Percentiles rank a stretch among this genome's conserved stretches.
Conservation (phyloP, 345 rosid genomes). For the Diplotaxis tenuifolia region DNA sequence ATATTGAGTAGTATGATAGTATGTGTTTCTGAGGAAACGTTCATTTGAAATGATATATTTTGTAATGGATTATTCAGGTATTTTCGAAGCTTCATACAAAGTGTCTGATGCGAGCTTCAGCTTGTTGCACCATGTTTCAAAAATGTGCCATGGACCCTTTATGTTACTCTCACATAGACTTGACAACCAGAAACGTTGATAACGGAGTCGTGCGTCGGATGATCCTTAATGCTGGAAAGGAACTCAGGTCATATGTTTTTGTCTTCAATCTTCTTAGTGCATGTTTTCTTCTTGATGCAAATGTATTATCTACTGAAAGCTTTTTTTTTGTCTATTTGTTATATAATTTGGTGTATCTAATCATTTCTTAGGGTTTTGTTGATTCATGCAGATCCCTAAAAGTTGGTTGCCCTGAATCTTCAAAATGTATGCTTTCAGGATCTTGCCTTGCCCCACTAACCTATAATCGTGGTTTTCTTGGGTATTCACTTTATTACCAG, state of each 20-base stretch:
- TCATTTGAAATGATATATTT: neutral
- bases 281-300: neutral
- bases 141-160: conserved; percentile 68
- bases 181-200: conserved; percentile 49
- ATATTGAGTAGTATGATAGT: too few species aligned
- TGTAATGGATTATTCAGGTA: conserved; percentile 38
- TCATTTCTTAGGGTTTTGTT: neutral
- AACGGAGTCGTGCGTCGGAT: conserved; percentile 56
- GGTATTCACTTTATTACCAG: conserved; percentile 9
- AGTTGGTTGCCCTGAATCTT: conserved; percentile 47
- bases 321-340: neutral
- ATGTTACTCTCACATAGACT: conserved; percentile 63
- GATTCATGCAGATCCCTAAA: conserved; percentile 41
- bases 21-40: neutral
- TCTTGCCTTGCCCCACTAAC: conserved; percentile 61
- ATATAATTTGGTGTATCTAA: neutral
- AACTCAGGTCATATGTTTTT: conserved; percentile 53
- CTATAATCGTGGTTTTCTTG: neutral
- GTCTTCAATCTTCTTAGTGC: neutral
- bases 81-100: conserved; percentile 75
- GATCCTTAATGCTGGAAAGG: conserved; percentile 67
- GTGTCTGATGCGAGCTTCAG: conserved; percentile 65
- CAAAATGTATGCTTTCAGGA: conserved; percentile 49
- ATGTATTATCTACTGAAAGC: neutral
- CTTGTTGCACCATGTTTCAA: conserved; percentile 68